Evolutionary conservation across 2,329 filamentous ascomycete species (phyloP).

Genomic region (Sporothrix mexicana): DNA sequence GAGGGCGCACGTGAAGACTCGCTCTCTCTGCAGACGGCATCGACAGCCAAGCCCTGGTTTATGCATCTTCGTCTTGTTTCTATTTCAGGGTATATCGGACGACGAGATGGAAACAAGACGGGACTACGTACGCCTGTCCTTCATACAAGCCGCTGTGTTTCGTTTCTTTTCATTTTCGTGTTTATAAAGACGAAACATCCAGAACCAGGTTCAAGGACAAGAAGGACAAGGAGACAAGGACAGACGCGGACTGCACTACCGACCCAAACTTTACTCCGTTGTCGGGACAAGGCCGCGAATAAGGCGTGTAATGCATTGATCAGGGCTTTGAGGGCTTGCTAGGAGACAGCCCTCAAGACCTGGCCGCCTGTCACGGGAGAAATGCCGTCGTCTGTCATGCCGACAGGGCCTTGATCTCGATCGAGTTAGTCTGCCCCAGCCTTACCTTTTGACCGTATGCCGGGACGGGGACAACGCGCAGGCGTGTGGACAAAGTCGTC

Average conservation of each 20-base stretch:
- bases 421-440: conserved; percentile 2
- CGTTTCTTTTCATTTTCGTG: background rate
- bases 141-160: background rate
- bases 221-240: too few relatives aligned
- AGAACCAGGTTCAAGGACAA: background rate
- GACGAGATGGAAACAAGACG: background rate
- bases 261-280: conserved; percentile 14
- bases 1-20: too few relatives aligned
- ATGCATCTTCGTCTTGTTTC: background rate
- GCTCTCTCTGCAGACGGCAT: background rate
- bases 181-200: background rate
- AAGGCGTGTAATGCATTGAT: background rate
- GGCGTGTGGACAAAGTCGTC: background rate
- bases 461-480: background rate
- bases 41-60: background rate
- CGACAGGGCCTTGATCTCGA: background rate
- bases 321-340: background rate
- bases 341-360: background rate
- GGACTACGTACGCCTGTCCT: background rate
- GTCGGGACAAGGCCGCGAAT: background rate
- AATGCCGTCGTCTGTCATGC: background rate
- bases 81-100: background rate
- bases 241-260: background rate
- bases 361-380: background rate
- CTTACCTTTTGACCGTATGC: too few relatives aligned